Evolutionary conservation across 768 basidiomycete species (phyloP).

Genomic region (Lactifluus volemus): DNA sequence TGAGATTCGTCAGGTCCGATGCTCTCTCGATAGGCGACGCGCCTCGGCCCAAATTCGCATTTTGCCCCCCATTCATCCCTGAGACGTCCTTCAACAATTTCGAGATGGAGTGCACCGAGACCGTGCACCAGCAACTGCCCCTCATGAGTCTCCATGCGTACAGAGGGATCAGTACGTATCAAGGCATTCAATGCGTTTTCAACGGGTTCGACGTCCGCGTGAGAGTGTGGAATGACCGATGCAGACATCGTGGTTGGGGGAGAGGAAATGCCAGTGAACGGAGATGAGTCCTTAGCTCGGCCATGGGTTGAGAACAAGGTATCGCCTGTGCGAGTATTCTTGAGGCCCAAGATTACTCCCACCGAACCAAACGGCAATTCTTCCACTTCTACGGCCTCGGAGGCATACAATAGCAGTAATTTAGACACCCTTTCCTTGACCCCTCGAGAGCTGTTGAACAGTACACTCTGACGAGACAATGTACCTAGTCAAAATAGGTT

Average conservation of each 20-base stretch:
- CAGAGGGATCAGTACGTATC: slow-evolving; percentile 83
- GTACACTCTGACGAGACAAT: slow-evolving; percentile 48
- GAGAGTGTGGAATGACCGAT: slow-evolving; percentile 71
- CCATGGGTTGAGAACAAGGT: slow-evolving; percentile 56
- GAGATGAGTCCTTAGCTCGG: slow-evolving; percentile 28
- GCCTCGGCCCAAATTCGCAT: slow-evolving; percentile 68
- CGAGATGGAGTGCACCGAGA: slow-evolving; percentile 79
- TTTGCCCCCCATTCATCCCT: slow-evolving; percentile 70
- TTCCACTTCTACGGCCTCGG: slow-evolving; percentile 68
- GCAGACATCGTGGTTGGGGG: slow-evolving; percentile 83
- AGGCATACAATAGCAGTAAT: slow-evolving; percentile 70
- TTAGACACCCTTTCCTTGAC: slow-evolving; percentile 68
- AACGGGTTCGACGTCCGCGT: slow-evolving; percentile 69
- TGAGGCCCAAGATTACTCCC: slow-evolving; percentile 77
- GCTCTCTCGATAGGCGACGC: slow-evolving; percentile 74
- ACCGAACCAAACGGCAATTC: slow-evolving; percentile 74
- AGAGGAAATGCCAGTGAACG: slow-evolving; percentile 56
- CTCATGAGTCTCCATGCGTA: slow-evolving; percentile 70
- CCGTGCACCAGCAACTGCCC: slow-evolving; percentile 81
- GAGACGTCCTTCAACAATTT: slow-evolving; percentile 77
- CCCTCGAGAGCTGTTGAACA: slow-evolving; percentile 60
- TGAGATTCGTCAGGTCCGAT: slow-evolving; percentile 26
- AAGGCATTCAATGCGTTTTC: slow-evolving; percentile 66
- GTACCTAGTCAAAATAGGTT: slow-evolving; percentile 40
- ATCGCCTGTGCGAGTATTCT: slow-evolving; percentile 80